Evolutionary conservation across 1,284 basidiomycete species (phyloP).

Genomic region (Leccinum laetum): DNA sequence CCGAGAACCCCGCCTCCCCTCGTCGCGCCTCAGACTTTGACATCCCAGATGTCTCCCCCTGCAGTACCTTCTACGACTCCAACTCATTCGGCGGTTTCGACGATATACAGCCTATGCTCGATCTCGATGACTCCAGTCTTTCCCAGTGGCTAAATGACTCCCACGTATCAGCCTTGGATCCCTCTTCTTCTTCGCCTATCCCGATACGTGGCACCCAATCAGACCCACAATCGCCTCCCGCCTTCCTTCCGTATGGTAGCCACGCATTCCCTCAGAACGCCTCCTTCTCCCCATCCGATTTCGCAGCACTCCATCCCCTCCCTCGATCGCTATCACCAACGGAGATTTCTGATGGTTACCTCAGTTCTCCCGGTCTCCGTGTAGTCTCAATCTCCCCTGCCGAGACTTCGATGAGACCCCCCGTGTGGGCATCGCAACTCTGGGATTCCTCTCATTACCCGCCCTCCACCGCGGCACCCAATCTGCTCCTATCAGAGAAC

Average conservation of each 20-base stretch:
- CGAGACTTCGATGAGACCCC: slow-evolving; percentile 53
- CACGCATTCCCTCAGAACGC: slow-evolving; percentile 47
- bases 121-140: slow-evolving; percentile 46
- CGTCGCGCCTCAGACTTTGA: slow-evolving; percentile 34
- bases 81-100: slow-evolving; percentile 29
- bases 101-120: slow-evolving; percentile 29
- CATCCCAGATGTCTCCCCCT: slow-evolving; percentile 34
- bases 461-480: slow-evolving; percentile 37
- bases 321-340: slow-evolving; percentile 57
- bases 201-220: slow-evolving; percentile 52
- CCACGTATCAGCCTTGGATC: slow-evolving; percentile 40
- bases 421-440: slow-evolving; percentile 61
- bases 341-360: slow-evolving; percentile 45
- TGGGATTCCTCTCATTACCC: slow-evolving; percentile 46
- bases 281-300: slow-evolving; percentile 57
- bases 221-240: slow-evolving; percentile 39
- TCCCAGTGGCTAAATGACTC: slow-evolving; percentile 62
- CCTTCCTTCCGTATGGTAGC: slow-evolving; percentile 42
- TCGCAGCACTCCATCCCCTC: slow-evolving; percentile 58
- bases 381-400: slow-evolving; percentile 57
- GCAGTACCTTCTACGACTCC: slow-evolving; percentile 32
- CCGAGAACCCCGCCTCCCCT: slow-evolving; percentile 31
- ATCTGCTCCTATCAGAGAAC: slow-evolving; percentile 45
- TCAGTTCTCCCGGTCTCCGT: slow-evolving; percentile 35
- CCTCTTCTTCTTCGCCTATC: slow-evolving; percentile 58